phyloP scores from a whole-genome alignment of 2,329 filamentous ascomycete species.

The Cladosporium sp. region DNA sequence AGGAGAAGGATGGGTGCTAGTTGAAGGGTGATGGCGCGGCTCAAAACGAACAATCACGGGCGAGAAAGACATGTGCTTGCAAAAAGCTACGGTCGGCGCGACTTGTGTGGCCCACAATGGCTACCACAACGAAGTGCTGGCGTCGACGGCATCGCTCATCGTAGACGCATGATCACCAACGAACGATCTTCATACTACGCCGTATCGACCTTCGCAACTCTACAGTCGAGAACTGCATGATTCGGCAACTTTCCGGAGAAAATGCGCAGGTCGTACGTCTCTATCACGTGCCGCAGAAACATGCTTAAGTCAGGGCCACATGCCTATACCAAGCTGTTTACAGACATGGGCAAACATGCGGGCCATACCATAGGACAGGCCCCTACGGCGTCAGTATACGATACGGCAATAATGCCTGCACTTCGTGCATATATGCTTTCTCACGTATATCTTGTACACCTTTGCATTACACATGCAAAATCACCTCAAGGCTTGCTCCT shows the following conservation, averaged over 20 bases:
- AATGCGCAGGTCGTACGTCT: background rate
- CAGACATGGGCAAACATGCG: background rate
- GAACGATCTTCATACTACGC: background rate
- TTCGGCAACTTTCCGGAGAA: background rate
- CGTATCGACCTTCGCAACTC: background rate
- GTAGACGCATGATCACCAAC: background rate
- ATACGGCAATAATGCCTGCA: background rate
- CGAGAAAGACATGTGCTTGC: background rate
- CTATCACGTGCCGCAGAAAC: background rate
- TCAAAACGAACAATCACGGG: background rate
- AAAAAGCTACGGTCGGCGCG: background rate
- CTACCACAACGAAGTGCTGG: background rate
- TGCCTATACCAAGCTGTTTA: background rate
- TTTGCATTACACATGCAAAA: background rate
- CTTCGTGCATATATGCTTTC: background rate
- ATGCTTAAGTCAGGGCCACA: background rate
- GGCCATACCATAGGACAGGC: background rate
- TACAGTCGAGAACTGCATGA: background rate
- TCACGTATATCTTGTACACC: background rate
- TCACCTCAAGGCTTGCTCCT: background rate
- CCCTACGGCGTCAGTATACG: background rate
- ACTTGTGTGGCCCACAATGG: background rate
- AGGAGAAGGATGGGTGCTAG: conserved; percentile 53
- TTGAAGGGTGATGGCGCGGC: conserved; percentile 22
- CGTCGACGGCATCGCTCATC: background rate